Conservation (phyloP, 2,329 filamentous ascomycete species). For the Colletotrichum scovillei region DNA sequence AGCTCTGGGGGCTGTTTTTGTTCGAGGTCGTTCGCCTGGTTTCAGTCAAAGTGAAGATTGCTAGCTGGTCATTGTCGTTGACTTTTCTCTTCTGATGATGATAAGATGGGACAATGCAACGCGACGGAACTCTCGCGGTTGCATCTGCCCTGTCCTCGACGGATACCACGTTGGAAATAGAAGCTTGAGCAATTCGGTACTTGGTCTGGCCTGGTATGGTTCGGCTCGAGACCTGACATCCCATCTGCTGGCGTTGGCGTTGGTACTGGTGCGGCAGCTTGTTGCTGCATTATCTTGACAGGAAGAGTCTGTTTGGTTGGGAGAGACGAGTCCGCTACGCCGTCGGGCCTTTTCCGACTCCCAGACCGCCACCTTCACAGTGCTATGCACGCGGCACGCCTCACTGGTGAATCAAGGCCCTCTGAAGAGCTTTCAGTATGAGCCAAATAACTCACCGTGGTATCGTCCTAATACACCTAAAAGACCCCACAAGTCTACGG, state of each 20-base stretch:
- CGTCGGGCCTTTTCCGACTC: background rate
- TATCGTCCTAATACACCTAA: background rate
- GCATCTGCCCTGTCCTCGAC: slow-evolving; percentile 4
- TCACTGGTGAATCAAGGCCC: background rate
- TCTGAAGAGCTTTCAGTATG: background rate
- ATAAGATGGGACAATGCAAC: slow-evolving; percentile 11
- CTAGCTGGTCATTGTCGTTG: background rate
- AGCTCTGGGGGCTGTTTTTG: background rate
- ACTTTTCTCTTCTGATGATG: slow-evolving; percentile 11
- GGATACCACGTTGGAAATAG: background rate
- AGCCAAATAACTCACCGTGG: slow-evolving; percentile 12
- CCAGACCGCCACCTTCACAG: background rate
- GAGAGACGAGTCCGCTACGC: background rate
- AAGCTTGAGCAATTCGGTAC: background rate
- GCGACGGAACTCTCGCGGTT: background rate
- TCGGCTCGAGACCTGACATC: background rate
- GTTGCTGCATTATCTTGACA: background rate
- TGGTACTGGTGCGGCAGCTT: background rate
- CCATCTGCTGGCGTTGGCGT: background rate
- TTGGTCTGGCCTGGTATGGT: background rate
- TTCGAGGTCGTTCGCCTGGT: slow-evolving; percentile 3
- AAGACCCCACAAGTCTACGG: background rate
- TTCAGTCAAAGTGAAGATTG: slow-evolving; percentile 29
- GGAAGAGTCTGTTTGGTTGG: background rate
- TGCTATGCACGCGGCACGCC: background rate